A percentile compares a stretch with the other conserved stretches of the same genome.
Conservation (phyloP, 208 protist species). For the Trypanosoma boissoni region DNA sequence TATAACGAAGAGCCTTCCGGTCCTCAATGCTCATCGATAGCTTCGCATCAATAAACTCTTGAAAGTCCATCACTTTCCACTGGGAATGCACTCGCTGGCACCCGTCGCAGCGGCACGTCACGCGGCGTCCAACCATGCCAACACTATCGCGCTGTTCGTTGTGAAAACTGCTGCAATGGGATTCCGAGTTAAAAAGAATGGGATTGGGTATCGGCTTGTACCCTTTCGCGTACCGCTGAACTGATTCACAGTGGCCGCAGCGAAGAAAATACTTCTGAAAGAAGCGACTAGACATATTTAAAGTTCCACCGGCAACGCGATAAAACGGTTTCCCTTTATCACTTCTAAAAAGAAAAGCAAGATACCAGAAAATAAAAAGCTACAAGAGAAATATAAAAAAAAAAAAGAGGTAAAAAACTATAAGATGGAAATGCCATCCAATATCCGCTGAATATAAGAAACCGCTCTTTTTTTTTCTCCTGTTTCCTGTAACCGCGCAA, state of each 20-base stretch:
- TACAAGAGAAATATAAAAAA: not conserved
- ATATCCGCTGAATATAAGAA: too few species aligned
- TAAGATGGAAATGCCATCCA: too few species aligned
- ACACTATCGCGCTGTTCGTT: slow-evolving; percentile 62
- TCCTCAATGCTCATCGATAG: slow-evolving; percentile 45
- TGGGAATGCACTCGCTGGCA: slow-evolving; percentile 71
- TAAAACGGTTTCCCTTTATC: not conserved
- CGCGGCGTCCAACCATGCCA: slow-evolving; percentile 50
- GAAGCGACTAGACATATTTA: slow-evolving; percentile 77
- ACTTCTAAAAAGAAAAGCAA: slow-evolving; percentile 7
- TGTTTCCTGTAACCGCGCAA: too few species aligned
- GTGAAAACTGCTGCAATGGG: slow-evolving; percentile 78
- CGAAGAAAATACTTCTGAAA: slow-evolving; percentile 77
- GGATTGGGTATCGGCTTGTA: slow-evolving; percentile 85
- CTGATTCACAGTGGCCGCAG: slow-evolving; percentile 61
- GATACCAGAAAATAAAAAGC: not conserved
- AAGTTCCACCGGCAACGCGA: too few species aligned
- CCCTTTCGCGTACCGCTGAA: slow-evolving; percentile 67
- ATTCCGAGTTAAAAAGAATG: slow-evolving; percentile 84
- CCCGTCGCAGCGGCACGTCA: slow-evolving; percentile 59
- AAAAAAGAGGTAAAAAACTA: slow-evolving; percentile 1
- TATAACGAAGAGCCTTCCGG: slow-evolving; percentile 21
- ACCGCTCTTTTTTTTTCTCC: too few species aligned
- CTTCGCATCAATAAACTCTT: slow-evolving; percentile 75
- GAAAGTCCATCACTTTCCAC: slow-evolving; percentile 68